phyloP scores from a whole-genome alignment of 257 asterid species.

The Gentiana straminea region DNA sequence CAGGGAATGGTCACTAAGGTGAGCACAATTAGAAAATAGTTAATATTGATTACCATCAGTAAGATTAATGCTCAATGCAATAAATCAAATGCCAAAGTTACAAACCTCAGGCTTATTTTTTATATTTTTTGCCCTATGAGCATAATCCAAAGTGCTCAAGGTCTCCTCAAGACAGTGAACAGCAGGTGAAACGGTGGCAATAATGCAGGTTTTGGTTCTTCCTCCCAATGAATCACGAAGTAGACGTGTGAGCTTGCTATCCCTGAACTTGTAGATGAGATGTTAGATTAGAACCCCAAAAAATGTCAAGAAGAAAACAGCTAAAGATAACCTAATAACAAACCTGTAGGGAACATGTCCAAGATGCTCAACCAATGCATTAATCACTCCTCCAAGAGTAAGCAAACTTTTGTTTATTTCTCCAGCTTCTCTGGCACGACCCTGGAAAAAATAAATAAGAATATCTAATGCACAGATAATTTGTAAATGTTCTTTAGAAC shows the following conservation, averaged over 20 bases:
- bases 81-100: not conserved
- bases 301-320: conserved; percentile 2
- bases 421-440: conserved; percentile 92
- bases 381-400: conserved; percentile 78
- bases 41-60: too few relatives aligned
- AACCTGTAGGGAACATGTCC: conserved; percentile 87
- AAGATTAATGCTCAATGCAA: too few relatives aligned
- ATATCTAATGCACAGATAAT: not conserved
- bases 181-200: conserved; percentile 90
- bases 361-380: conserved; percentile 84
- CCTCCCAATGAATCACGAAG: conserved; percentile 90
- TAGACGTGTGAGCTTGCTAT: conserved; percentile 80
- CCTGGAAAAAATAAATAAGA: conserved; percentile 23
- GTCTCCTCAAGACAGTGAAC: conserved; percentile 93
- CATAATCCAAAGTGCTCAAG: conserved; percentile 82
- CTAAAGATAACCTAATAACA: not conserved
- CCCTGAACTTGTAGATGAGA: conserved; percentile 30
- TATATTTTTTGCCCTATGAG: conserved; percentile 83
- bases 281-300: conserved; percentile 3
- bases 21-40: too few relatives aligned
- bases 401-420: conserved; percentile 88
- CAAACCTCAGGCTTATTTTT: conserved; percentile 88
- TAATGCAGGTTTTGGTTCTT: conserved; percentile 80
- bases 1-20: too few relatives aligned
- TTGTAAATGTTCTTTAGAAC: too few relatives aligned